These are phyloP conservation scores for Kodamaea laetipori DNA, from an alignment of 805 yeast species.

Conservation along the genomic window DNA sequence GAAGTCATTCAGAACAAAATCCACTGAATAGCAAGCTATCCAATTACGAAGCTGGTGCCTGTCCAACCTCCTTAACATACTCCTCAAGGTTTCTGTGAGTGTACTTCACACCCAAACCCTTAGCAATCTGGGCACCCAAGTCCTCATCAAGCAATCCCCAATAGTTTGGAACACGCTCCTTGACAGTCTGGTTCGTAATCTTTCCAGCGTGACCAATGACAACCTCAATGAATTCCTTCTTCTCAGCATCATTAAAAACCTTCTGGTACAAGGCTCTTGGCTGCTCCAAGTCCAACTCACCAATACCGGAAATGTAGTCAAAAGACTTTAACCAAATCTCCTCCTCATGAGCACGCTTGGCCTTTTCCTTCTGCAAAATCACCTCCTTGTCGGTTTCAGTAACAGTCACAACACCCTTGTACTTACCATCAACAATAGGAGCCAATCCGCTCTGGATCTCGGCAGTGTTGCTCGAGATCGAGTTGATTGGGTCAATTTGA, in stretches of 20 bases:
- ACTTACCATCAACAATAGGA: conserved; percentile 27
- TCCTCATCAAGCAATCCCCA: conserved; percentile 46
- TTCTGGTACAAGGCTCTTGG: conserved; percentile 46
- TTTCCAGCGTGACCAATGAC: conserved; percentile 42
- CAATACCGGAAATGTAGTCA: conserved; percentile 41
- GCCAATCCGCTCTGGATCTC: conserved; percentile 22
- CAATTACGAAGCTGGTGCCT: conserved; percentile 18
- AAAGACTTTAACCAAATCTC: conserved; percentile 38
- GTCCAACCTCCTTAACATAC: conserved; percentile 31
- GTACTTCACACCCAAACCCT: conserved; percentile 43
- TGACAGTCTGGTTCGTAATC: conserved; percentile 30
- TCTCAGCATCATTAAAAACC: conserved; percentile 36
- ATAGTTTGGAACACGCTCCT: conserved; percentile 40
- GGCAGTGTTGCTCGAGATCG: conserved; percentile 22
- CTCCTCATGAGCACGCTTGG: conserved; percentile 37
- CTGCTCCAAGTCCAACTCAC: conserved; percentile 49
- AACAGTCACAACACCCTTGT: conserved; percentile 34
- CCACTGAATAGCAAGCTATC: too few relatives aligned
- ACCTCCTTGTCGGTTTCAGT: conserved; percentile 26
- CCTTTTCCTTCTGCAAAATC: conserved; percentile 30
- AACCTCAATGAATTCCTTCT: conserved; percentile 36
- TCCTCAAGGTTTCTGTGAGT: conserved; percentile 33
- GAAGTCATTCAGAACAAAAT: too few relatives aligned
- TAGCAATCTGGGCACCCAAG: conserved; percentile 42
- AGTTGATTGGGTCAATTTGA: conserved; percentile 35